Conservation (phyloP, 257 asterid genomes). For the Salvia hispanica region DNA sequence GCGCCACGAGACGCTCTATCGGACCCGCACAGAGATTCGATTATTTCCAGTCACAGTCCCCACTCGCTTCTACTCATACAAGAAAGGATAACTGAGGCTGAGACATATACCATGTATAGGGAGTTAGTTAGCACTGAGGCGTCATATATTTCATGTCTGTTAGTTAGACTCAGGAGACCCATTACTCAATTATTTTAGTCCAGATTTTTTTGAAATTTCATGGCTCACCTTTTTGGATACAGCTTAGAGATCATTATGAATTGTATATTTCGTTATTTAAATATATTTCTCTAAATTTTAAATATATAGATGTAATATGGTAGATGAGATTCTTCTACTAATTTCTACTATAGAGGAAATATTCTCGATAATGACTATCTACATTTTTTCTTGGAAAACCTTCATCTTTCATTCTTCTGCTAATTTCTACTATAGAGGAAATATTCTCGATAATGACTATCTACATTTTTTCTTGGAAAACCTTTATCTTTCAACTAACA, state of each 20-base stretch:
- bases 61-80: constrained; percentile 66
- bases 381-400: no score
- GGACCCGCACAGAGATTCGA: constrained; percentile 77
- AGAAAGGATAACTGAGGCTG: constrained; percentile 75
- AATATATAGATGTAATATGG: background rate
- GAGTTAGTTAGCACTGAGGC: background rate
- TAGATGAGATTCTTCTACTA: no score
- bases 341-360: background rate
- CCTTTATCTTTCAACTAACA: no score
- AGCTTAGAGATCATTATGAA: background rate
- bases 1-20: constrained; percentile 74
- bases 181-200: background rate
- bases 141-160: background rate
- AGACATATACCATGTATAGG: constrained; percentile 20
- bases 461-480: no score
- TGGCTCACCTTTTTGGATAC: background rate
- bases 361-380: no score
- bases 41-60: constrained; percentile 75
- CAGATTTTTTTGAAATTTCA: background rate
- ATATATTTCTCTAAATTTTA: no score
- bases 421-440: background rate
- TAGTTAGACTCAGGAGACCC: constrained; percentile 4
- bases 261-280: no score
- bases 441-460: no score
- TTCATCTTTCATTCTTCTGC: no score